These are phyloP conservation scores for Colletotrichum gloeosporioides DNA, from an alignment of 2,329 filamentous ascomycete species.

Conservation along the genomic window DNA sequence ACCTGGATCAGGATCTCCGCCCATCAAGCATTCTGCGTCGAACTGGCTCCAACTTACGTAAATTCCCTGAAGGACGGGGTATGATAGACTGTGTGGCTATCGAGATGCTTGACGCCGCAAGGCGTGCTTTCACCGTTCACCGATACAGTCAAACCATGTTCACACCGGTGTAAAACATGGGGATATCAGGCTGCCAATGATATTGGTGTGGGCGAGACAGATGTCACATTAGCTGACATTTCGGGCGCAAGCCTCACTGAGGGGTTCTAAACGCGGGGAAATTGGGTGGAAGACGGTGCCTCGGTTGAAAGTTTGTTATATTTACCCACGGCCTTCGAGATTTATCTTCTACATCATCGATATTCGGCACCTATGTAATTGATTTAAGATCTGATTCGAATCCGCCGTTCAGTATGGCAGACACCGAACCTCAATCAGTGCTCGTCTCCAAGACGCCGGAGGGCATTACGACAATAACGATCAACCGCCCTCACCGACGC, in stretches of 20 bases:
- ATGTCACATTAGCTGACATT: neutral
- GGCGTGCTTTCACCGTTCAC: neutral
- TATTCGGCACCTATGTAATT: neutral
- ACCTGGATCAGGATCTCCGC: neutral
- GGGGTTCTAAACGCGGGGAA: neutral
- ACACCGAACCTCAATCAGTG: neutral
- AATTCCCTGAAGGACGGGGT: neutral
- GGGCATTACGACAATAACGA: conserved; percentile 60
- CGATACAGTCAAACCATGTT: neutral
- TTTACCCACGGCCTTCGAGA: neutral
- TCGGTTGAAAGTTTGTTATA: neutral
- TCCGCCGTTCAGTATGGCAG: neutral
- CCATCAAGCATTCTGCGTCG: rapidly evolving
- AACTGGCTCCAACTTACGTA: neutral
- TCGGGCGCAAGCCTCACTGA: neutral
- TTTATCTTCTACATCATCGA: neutral
- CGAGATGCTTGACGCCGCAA: neutral
- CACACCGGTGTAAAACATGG: neutral
- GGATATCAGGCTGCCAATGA: neutral
- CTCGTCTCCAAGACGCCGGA: conserved; percentile 26
- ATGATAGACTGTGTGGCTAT: neutral
- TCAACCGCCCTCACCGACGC: conserved; percentile 53
- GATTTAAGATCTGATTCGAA: neutral
- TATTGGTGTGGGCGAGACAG: rapidly evolving
- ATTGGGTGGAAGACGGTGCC: neutral